A percentile compares a stretch with the other conserved stretches of the same genome.
Conservation (phyloP, 768 basidiomycete genomes). For the Pulveroboletus sp. region DNA sequence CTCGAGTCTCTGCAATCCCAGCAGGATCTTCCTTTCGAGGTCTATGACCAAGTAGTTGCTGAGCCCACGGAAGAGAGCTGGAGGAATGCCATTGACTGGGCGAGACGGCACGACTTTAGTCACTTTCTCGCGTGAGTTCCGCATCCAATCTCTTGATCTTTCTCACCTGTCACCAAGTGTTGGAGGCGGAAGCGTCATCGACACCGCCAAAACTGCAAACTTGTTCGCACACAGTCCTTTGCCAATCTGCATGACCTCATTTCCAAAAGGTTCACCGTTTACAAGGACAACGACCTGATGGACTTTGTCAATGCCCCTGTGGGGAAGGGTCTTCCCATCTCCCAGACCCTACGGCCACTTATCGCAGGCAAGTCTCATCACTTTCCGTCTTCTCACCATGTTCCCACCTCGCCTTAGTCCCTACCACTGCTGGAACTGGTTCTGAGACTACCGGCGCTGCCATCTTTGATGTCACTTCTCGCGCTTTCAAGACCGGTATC, state of each 20-base stretch:
- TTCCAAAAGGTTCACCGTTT: constrained; percentile 68
- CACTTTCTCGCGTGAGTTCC: constrained; percentile 82
- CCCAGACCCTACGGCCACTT: constrained; percentile 69
- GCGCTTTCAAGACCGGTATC: constrained; percentile 95
- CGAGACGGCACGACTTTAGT: constrained; percentile 81
- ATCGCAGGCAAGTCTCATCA: constrained; percentile 59
- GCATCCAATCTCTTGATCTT: not conserved
- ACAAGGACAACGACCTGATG: constrained; percentile 88
- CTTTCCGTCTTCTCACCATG: not conserved
- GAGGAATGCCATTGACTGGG: constrained; percentile 85
- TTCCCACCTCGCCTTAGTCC: constrained; percentile 37
- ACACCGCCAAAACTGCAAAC: constrained; percentile 94
- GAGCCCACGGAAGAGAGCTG: constrained; percentile 93
- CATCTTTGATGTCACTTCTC: constrained; percentile 89
- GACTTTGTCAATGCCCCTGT: constrained; percentile 97
- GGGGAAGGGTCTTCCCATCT: constrained; percentile 86
- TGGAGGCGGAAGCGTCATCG: constrained; percentile 93
- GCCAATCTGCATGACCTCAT: constrained; percentile 1
- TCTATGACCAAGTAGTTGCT: constrained; percentile 76
- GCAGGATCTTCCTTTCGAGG: constrained; percentile 70
- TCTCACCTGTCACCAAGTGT: constrained; percentile 44
- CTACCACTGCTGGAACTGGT: constrained; percentile 83
- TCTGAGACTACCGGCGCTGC: constrained; percentile 95
- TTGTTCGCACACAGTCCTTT: constrained; percentile 45
- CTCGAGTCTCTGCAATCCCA: constrained; percentile 77